These are phyloP conservation scores for Russula abietina DNA, from an alignment of 768 basidiomycete genomes.

Conservation along the genomic window DNA sequence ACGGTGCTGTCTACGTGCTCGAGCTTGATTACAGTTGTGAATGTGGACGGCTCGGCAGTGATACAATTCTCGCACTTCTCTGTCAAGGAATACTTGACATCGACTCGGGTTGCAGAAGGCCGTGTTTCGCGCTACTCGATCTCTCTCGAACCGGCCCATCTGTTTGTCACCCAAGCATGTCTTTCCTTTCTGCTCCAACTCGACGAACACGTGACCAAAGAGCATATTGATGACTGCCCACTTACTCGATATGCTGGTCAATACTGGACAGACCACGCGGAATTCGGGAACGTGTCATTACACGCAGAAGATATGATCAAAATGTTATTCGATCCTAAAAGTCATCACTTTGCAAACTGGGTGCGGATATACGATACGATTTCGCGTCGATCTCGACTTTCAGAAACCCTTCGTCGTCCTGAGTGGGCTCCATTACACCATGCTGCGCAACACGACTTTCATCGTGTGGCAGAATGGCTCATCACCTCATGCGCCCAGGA, in stretches of 20 bases:
- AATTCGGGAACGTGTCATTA: neutral
- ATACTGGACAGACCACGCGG: neutral
- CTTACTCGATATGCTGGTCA: slow-evolving; percentile 2
- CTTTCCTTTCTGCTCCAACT: neutral
- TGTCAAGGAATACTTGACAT: neutral
- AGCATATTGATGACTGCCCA: neutral
- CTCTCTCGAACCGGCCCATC: neutral
- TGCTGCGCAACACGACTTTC: too few species aligned
- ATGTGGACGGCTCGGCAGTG: neutral
- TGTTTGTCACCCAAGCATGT: neutral
- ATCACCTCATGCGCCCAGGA: too few species aligned
- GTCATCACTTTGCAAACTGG: neutral
- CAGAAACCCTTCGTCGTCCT: too few species aligned
- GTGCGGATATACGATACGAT: neutral
- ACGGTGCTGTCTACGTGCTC: neutral
- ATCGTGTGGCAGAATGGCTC: too few species aligned
- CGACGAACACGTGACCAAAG: neutral
- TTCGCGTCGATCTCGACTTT: too few species aligned
- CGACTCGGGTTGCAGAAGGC: neutral
- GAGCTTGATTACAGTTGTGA: neutral
- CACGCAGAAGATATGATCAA: neutral
- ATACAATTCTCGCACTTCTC: slow-evolving; percentile 8
- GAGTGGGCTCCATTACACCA: too few species aligned
- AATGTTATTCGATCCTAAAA: neutral
- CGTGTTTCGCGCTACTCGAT: neutral